Percentiles rank a stretch among this genome's conserved stretches.
These are phyloP conservation scores for Zalaria sp. DNA, from an alignment of 2,329 filamentous ascomycete species.

Conservation along the genomic window DNA sequence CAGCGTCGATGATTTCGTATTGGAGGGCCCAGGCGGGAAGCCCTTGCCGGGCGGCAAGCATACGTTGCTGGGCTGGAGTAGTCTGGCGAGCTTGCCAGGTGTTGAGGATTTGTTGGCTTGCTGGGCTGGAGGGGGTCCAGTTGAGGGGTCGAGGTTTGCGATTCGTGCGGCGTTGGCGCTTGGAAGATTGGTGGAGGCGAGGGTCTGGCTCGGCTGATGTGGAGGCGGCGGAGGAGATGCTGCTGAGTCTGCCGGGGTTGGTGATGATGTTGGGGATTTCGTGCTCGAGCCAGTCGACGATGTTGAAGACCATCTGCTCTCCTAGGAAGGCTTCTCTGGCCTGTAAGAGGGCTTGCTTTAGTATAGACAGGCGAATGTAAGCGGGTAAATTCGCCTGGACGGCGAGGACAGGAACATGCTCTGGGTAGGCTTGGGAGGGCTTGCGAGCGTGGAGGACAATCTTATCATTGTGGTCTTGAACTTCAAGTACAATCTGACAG, in stretches of 20 bases:
- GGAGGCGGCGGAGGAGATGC: slow-evolving; percentile 62
- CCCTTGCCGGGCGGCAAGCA: slow-evolving; percentile 57
- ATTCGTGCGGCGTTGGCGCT: slow-evolving; percentile 7
- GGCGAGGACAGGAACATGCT: slow-evolving; percentile 51
- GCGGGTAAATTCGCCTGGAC: slow-evolving; percentile 61
- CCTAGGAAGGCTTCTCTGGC: slow-evolving; percentile 58
- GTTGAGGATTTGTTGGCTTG: slow-evolving; percentile 43
- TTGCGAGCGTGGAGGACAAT: slow-evolving; percentile 53
- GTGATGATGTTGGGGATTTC: slow-evolving; percentile 72
- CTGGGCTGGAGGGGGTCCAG: slow-evolving; percentile 44
- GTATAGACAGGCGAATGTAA: slow-evolving; percentile 82
- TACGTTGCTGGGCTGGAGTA: slow-evolving; percentile 52
- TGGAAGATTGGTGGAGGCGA: slow-evolving; percentile 5
- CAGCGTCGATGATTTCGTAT: slow-evolving; percentile 61
- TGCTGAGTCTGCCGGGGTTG: slow-evolving; percentile 67
- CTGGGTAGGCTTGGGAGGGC: slow-evolving; percentile 57
- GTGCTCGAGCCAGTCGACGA: slow-evolving; percentile 83
- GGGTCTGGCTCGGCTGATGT: slow-evolving; percentile 35
- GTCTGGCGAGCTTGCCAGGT: slow-evolving; percentile 59
- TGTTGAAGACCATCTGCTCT: slow-evolving; percentile 81
- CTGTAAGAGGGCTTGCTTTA: slow-evolving; percentile 61
- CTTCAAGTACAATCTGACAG: slow-evolving; percentile 56
- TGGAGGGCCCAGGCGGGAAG: slow-evolving; percentile 81
- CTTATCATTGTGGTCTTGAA: slow-evolving; percentile 27
- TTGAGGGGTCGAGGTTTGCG: slow-evolving; percentile 41